Evolutionary conservation across 352 stramenopile species (phyloP).

Genomic region (Ophiocytium majus): DNA sequence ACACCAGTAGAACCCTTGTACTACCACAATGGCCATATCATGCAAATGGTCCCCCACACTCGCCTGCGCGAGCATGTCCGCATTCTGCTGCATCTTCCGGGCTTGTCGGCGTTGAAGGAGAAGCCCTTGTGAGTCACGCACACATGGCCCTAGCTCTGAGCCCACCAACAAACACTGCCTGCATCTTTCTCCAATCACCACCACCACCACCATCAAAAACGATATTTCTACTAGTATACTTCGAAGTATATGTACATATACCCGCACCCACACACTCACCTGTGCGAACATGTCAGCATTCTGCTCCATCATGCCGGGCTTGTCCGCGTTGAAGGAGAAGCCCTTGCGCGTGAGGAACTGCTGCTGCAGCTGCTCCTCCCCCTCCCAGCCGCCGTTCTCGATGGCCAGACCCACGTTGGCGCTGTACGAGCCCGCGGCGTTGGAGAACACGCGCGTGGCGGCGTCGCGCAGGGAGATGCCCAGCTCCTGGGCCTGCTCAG

Average conservation of each 20-base stretch:
- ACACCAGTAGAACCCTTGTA: too few relatives aligned
- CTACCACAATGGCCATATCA: too few relatives aligned
- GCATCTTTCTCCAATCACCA: too few relatives aligned
- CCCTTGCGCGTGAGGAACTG: conserved; percentile 78
- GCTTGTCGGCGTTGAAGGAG: conserved; percentile 80
- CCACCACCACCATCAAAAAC: too few relatives aligned
- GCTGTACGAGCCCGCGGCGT: conserved; percentile 76
- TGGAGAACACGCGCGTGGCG: conserved; percentile 77
- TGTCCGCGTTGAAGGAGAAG: conserved; percentile 80
- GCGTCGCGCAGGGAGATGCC: conserved; percentile 70
- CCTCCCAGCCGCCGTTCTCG: conserved; percentile 80
- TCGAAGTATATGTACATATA: too few relatives aligned
- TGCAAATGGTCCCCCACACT: too few relatives aligned
- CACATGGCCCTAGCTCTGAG: too few relatives aligned
- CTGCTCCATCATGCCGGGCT: conserved; percentile 80
- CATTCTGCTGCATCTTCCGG: conserved; percentile 79
- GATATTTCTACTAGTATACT: too few relatives aligned
- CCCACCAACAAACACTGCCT: too few relatives aligned
- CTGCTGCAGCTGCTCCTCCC: conserved; percentile 73
- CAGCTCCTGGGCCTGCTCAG: conserved; percentile 69
- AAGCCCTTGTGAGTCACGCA: conserved; percentile 79
- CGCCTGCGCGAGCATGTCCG: conserved; percentile 63
- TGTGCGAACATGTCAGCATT: conserved; percentile 66
- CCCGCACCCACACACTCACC: too few relatives aligned
- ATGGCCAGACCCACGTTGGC: conserved; percentile 79